A percentile compares a stretch with the other conserved stretches of the same genome.
Evolutionary conservation across 2,329 filamentous ascomycete genomes (phyloP).

Genomic region (Setomelanomma holmii): DNA sequence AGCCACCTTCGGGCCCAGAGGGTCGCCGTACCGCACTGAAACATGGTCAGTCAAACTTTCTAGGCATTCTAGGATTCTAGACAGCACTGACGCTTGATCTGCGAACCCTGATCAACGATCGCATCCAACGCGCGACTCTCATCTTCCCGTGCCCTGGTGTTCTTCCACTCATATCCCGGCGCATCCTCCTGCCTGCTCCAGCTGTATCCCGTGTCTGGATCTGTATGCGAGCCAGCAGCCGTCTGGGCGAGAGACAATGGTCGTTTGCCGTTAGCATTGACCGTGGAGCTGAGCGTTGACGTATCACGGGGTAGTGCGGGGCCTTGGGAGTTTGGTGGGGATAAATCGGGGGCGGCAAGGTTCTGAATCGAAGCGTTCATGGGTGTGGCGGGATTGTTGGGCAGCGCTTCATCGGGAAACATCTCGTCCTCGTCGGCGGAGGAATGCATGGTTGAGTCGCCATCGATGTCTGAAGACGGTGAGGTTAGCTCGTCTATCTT

Average conservation of each 20-base stretch:
- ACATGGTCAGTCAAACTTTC: constrained; percentile 16
- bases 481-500: constrained; percentile 16
- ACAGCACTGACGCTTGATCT: constrained; percentile 47
- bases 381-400: constrained; percentile 49
- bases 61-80: no score
- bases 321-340: constrained; percentile 62
- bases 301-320: constrained; percentile 28
- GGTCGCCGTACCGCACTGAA: constrained; percentile 45
- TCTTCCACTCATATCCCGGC: constrained; percentile 50
- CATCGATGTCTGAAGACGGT: constrained; percentile 56
- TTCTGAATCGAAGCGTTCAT: constrained; percentile 39
- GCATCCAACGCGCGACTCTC: constrained; percentile 41
- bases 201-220: constrained; percentile 44
- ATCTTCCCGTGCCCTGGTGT: constrained; percentile 45
- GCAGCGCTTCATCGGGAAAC: constrained; percentile 54
- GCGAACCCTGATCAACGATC: constrained; percentile 42
- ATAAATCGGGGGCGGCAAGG: constrained; percentile 55
- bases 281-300: constrained; percentile 25
- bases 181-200: constrained; percentile 47
- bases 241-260: constrained; percentile 27
- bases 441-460: constrained; percentile 65
- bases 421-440: constrained; percentile 49
- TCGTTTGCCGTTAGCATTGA: constrained; percentile 50
- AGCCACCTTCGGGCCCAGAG: constrained; percentile 39
- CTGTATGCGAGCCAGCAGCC: constrained; percentile 17